Evolutionary conservation across 768 basidiomycete species (phyloP), one percentile per base, ranked within the genome.

Genomic region (Termitomyces sp.): DNA sequence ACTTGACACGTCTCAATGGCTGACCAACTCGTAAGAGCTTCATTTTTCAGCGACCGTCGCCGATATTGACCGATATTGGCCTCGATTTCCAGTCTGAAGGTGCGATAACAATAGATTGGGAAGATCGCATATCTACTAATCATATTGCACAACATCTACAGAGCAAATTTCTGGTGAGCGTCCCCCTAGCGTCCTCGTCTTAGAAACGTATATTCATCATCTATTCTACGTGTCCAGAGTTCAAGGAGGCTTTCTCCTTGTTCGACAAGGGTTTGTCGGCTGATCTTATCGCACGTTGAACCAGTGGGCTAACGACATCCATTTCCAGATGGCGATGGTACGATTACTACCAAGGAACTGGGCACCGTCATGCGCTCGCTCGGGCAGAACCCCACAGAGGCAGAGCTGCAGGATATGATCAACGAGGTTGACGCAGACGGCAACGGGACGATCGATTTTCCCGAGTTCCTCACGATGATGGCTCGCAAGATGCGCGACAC

Each of bases 201-300:
- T 14, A 21, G n/a, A 10, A n/a, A 19, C 14, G 8, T 14, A 35
- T 44, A 46, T 17, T 40, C 5, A 55, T 27, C 2, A 10, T 12
- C 6, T 3, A 21, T 35, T 27, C 4, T 12, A n/a, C 37, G n/a
- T 29, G 23, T 61, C 37, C 63, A 92, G 94, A 96, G 75, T 98
- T 95, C 85, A 98, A 96, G 82, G 96, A 98, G 80, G 95, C 95
- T 49, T 98, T 98, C 78, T 93, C 95, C 58, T 83, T 98, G 21
- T 98, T 98, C 73, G 94, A 97, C 79, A 95, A 94, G 73, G 91
- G 94, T 93, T 59, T 57, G 80, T 73, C 27, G 25, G 44, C 38
- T 47, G 25, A 43, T 56, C 49, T 44, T 54, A 47, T 62, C 57
- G 57, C 57, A 47, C 14, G 3, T 27, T 17, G 25, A 16, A 51